Conservation (phyloP, 2,329 filamentous ascomycete species). For the Fusarium sp. region DNA sequence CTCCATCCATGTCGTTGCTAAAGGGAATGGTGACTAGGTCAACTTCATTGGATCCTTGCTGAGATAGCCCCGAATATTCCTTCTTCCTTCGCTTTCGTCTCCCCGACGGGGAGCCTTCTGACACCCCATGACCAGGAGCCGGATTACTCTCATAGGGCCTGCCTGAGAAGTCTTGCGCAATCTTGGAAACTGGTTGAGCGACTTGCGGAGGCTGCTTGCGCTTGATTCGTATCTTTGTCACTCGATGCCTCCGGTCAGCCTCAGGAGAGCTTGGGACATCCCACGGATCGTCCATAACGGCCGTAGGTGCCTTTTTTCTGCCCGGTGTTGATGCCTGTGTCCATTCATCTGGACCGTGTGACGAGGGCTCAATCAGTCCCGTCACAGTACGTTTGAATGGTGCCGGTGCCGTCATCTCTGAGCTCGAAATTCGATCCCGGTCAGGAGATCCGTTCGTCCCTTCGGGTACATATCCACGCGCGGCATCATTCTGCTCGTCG, state of each 20-base stretch:
- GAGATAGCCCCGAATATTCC: conserved; percentile 23
- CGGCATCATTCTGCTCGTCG: conserved; percentile 60
- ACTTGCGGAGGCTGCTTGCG: conserved; percentile 18
- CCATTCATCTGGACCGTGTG: conserved; percentile 45
- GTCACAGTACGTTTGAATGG: conserved; percentile 49
- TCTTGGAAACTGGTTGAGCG: neutral
- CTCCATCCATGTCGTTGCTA: conserved; percentile 35
- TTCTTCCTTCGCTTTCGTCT: conserved; percentile 46
- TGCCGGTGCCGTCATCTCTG: conserved; percentile 47
- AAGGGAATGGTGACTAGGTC: conserved; percentile 47
- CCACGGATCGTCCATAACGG: conserved; percentile 56
- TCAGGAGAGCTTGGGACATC: conserved; percentile 63
- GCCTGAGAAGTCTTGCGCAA: neutral
- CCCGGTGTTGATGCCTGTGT: conserved; percentile 55
- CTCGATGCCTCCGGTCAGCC: conserved; percentile 17
- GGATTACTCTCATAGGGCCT: neutral
- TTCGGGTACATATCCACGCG: conserved; percentile 40
- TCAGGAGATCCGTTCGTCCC: conserved; percentile 18
- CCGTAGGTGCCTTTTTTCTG: conserved; percentile 42
- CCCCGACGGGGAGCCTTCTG: conserved; percentile 15
- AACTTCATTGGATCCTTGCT: conserved; percentile 45
- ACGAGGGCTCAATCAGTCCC: conserved; percentile 47
- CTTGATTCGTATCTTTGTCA: conserved; percentile 38
- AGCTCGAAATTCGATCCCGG: conserved; percentile 39
- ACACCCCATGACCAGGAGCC: neutral